Evolutionary conservation across 495 filamentous ascomycete genomes (phyloP).

Genomic region (Daldinia grandis): DNA sequence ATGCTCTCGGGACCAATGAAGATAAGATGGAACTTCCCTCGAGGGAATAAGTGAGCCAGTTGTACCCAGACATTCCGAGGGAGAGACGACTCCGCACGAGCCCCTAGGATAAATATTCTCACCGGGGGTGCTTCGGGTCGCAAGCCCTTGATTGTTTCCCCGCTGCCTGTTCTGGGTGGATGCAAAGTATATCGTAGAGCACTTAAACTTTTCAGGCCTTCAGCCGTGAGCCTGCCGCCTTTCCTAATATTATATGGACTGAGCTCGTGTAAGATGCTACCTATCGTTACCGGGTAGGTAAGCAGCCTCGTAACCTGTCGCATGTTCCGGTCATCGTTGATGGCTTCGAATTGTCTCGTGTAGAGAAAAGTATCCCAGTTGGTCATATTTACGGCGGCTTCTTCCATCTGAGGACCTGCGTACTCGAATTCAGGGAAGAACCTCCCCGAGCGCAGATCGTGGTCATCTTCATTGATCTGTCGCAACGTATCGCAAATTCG

Average conservation of each 20-base stretch:
- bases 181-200: slow-evolving; percentile 94
- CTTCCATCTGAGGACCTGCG: slow-evolving; percentile 86
- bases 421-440: slow-evolving; percentile 95
- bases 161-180: slow-evolving; percentile 80
- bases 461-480: slow-evolving; percentile 97
- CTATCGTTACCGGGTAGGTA: slow-evolving; percentile 93
- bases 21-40: slow-evolving; percentile 79
- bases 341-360: slow-evolving; percentile 83
- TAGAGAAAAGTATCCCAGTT: slow-evolving; percentile 98
- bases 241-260: slow-evolving; percentile 85
- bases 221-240: slow-evolving; percentile 76
- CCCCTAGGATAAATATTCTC: slow-evolving; percentile 92
- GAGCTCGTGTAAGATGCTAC: slow-evolving; percentile 88
- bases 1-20: slow-evolving; percentile 98
- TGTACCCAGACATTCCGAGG: slow-evolving; percentile 95
- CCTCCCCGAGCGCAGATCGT: slow-evolving; percentile 88
- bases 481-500: slow-evolving; percentile 90
- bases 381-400: slow-evolving; percentile 93
- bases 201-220: slow-evolving; percentile 91
- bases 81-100: slow-evolving; percentile 93
- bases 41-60: slow-evolving; percentile 87
- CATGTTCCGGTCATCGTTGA: slow-evolving; percentile 86
- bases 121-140: slow-evolving; percentile 84
- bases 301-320: slow-evolving; percentile 90
- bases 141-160: slow-evolving; percentile 76